Conservation (phyloP, 2,329 filamentous ascomycete species). For the Trichoderma sp. region DNA sequence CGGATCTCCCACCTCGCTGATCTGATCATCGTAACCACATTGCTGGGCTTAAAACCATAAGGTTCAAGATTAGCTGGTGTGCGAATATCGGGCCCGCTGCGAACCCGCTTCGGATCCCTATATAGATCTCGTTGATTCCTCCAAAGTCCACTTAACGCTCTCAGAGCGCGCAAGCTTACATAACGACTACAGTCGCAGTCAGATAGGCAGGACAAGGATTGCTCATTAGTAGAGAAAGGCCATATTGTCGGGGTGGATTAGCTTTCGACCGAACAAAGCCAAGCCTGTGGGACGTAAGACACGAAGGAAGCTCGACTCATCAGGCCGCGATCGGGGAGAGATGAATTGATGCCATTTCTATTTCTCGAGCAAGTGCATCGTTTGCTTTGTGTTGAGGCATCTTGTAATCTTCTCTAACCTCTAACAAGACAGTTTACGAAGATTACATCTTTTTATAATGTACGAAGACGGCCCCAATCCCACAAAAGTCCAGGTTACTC, state of each 20-base stretch:
- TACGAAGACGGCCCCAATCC: slow-evolving; percentile 29
- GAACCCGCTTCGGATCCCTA: neutral
- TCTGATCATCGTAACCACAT: neutral
- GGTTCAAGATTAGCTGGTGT: neutral
- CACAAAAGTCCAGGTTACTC: slow-evolving; percentile 25
- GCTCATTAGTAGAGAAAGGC: neutral
- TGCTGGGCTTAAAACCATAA: neutral
- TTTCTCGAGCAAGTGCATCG: neutral
- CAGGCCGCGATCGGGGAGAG: neutral
- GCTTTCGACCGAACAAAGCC: slow-evolving; percentile 15
- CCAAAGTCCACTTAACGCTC: neutral
- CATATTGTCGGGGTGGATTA: slow-evolving; percentile 8
- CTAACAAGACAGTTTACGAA: neutral
- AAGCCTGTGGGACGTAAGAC: slow-evolving; percentile 3
- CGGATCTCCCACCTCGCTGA: neutral
- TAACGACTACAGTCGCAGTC: neutral
- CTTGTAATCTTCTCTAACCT: neutral
- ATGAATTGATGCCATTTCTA: neutral
- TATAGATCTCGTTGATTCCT: neutral
- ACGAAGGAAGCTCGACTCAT: neutral
- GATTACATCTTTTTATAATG: slow-evolving; percentile 11
- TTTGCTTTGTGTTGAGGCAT: neutral
- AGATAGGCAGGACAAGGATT: neutral
- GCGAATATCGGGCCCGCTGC: neutral
- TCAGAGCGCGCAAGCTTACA: neutral